Percentiles rank a stretch among this genome's conserved stretches.
Evolutionary conservation across 306 rosid species (phyloP).

Genomic region (Prunus mume): DNA sequence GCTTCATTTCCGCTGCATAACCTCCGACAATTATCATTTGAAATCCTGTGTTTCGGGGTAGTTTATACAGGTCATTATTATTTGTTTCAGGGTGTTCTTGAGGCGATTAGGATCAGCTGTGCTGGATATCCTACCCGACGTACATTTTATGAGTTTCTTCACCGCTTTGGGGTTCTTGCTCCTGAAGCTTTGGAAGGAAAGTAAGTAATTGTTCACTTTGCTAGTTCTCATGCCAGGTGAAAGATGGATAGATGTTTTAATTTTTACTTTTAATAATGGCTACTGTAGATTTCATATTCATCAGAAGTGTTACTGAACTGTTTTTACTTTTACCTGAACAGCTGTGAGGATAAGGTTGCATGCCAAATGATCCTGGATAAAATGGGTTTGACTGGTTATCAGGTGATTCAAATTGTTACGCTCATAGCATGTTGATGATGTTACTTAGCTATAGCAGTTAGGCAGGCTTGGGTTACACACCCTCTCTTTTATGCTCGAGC

Average conservation of each 20-base stretch:
- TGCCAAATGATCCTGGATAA: conserved; percentile 88
- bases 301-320: conserved; percentile 3
- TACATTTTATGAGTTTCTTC: conserved; percentile 93
- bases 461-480: not conserved
- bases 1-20: conserved; percentile 19
- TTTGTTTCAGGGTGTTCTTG: conserved; percentile 91
- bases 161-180: conserved; percentile 96
- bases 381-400: conserved; percentile 94
- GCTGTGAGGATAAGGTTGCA: conserved; percentile 88
- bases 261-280: not conserved
- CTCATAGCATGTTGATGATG: conserved; percentile 22
- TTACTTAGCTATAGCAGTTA: conserved; percentile 18
- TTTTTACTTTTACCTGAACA: conserved; percentile 40
- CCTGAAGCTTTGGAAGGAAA: conserved; percentile 95
- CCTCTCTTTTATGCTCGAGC: not conserved
- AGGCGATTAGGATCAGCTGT: conserved; percentile 99
- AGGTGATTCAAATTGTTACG: conserved; percentile 58
- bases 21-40: conserved; percentile 14
- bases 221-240: not conserved
- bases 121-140: conserved; percentile 99
- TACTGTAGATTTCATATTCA: not conserved
- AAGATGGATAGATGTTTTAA: not conserved
- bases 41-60: conserved; percentile 13
- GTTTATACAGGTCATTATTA: conserved; percentile 22
- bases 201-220: conserved; percentile 47